A percentile compares a stretch with the other conserved stretches of the same genome.
Conservation (phyloP, 2,329 filamentous ascomycete genomes). For the Polychaeton citri region DNA sequence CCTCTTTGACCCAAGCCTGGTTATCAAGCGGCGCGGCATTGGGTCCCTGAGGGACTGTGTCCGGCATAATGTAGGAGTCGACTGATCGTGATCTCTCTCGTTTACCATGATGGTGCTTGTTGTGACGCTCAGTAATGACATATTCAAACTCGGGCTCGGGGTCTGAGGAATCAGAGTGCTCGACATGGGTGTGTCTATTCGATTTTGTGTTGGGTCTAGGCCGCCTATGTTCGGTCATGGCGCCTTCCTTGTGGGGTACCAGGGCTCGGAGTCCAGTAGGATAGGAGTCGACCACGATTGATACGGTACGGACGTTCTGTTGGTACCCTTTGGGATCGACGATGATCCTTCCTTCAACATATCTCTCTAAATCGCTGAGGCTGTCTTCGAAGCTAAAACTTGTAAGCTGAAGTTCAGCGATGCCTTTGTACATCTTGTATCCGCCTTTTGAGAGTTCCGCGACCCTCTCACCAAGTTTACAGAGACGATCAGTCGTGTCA, state of each 20-base stretch:
- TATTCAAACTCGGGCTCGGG: no score
- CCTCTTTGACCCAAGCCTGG: constrained; percentile 6
- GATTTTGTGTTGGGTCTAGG: no score
- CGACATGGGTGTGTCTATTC: no score
- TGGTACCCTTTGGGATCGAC: constrained; percentile 3
- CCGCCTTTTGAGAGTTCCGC: neutral
- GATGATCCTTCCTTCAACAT: neutral
- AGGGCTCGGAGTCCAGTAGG: neutral
- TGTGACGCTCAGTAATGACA: no score
- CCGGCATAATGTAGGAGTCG: no score
- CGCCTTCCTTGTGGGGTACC: no score
- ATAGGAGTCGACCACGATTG: constrained; percentile 2
- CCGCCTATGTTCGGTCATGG: no score
- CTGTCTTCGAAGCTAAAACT: neutral
- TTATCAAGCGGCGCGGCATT: no score
- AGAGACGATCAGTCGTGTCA: neutral
- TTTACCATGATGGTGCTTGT: no score
- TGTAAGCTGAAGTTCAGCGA: neutral
- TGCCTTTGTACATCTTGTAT: neutral
- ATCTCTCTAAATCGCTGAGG: neutral
- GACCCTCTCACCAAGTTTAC: neutral
- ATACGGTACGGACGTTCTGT: constrained; percentile 1
- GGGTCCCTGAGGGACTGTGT: no score
- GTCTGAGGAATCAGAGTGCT: no score
- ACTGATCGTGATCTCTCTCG: no score